Evolutionary conservation across 305 asterid genomes (phyloP).

Genomic region (Solanum aculeatissimum): DNA sequence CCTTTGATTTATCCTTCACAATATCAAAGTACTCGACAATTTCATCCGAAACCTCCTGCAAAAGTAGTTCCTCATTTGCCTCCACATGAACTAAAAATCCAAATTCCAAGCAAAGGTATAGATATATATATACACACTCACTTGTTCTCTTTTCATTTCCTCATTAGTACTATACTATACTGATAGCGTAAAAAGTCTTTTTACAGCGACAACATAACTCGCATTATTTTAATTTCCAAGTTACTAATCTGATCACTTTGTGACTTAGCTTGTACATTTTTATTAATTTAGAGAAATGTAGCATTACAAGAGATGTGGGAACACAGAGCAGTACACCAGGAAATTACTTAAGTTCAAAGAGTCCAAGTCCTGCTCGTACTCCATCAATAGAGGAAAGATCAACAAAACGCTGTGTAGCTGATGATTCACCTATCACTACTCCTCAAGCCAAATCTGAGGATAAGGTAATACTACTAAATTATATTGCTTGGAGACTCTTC

Average conservation of each 20-base stretch:
- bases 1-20: constrained; percentile 54
- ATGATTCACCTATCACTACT: constrained; percentile 37
- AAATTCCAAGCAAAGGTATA: constrained; percentile 37
- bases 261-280: neutral
- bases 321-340: constrained; percentile 48
- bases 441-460: constrained; percentile 17
- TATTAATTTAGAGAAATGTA: constrained; percentile 19
- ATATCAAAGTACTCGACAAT: constrained; percentile 3
- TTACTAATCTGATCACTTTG: neutral
- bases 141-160: neutral
- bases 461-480: neutral
- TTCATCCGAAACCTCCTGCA: constrained; percentile 22
- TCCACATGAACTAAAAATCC: constrained; percentile 19
- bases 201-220: neutral
- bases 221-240: neutral
- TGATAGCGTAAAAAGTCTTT: neutral
- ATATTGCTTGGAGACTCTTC: too few species aligned
- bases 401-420: constrained; percentile 13
- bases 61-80: neutral
- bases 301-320: constrained; percentile 57
- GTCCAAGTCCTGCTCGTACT: constrained; percentile 41
- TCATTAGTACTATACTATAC: neutral
- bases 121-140: neutral
- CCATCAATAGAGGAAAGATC: constrained; percentile 56
- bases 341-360: constrained; percentile 16